Evolutionary conservation across 768 basidiomycete genomes (phyloP).

Genomic region (Scleroderma bovista): DNA sequence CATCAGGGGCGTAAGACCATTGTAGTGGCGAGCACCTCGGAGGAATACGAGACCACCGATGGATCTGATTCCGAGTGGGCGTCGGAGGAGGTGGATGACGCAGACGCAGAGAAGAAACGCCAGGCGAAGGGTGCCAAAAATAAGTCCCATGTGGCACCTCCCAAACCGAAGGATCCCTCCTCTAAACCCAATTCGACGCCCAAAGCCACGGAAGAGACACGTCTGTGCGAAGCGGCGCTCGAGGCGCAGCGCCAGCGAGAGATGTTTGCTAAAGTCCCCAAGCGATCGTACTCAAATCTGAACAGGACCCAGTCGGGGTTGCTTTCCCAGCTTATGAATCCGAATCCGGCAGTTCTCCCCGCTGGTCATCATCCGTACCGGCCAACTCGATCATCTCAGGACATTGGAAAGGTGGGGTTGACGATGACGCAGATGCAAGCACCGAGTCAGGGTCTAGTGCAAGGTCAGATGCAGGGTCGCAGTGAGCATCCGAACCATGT

Average conservation of each 20-base stretch:
- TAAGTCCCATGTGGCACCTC: neutral
- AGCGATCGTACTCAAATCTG: conserved; percentile 56
- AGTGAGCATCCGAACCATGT: conserved; percentile 10
- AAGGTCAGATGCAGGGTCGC: conserved; percentile 5
- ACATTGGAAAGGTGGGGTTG: conserved; percentile 32
- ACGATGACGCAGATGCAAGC: neutral
- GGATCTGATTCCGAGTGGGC: conserved; percentile 58
- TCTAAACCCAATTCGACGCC: neutral
- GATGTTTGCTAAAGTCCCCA: conserved; percentile 65
- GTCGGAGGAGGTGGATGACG: conserved; percentile 45
- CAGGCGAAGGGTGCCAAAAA: neutral
- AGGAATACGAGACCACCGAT: conserved; percentile 50
- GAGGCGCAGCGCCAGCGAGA: conserved; percentile 64
- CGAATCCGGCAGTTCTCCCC: conserved; percentile 58
- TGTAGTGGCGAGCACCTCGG: conserved; percentile 41
- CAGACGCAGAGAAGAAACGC: conserved; percentile 21
- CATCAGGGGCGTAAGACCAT: conserved; percentile 37
- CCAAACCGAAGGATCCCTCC: neutral
- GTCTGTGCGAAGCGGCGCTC: conserved; percentile 48
- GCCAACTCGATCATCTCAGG: conserved; percentile 42
- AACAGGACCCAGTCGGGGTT: conserved; percentile 52
- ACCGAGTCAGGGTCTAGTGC: too few relatives aligned
- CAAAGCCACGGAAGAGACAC: conserved; percentile 26
- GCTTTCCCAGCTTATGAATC: conserved; percentile 66
- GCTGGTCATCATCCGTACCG: conserved; percentile 57